Evolutionary conservation across 768 basidiomycete genomes (phyloP).

Genomic region (Psilocybe cubensis): DNA sequence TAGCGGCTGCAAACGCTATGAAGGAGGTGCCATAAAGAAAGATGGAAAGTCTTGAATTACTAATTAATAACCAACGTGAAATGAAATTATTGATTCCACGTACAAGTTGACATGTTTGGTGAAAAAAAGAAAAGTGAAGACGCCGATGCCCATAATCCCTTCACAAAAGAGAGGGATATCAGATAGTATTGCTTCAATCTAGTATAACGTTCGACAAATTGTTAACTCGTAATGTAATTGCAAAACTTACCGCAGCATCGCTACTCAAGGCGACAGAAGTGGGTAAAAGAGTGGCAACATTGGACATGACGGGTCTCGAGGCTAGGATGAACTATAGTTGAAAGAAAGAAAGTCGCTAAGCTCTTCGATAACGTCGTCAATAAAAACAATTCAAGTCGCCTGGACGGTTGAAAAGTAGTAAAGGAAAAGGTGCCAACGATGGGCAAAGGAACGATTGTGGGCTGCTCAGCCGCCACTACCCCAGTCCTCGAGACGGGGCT

Average conservation of each 20-base stretch:
- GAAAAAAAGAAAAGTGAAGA: constrained; percentile 58
- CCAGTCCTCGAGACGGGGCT: constrained; percentile 3
- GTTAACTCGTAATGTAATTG: neutral
- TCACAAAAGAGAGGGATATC: constrained; percentile 72
- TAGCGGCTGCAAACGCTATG: constrained; percentile 61
- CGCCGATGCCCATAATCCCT: constrained; percentile 66
- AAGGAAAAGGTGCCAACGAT: neutral
- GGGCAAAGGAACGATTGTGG: constrained; percentile 1
- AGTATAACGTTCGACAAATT: neutral
- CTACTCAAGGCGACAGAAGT: constrained; percentile 37
- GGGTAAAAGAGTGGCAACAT: constrained; percentile 17
- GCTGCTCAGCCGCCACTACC: neutral
- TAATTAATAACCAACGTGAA: neutral
- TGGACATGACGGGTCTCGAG: constrained; percentile 13
- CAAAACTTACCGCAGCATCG: constrained; percentile 32
- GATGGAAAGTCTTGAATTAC: constrained; percentile 40
- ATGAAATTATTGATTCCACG: neutral
- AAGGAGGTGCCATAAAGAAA: constrained; percentile 62
- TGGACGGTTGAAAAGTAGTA: constrained; percentile 18
- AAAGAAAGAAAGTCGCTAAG: no score
- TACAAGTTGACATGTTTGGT: constrained; percentile 57
- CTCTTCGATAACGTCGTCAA: no score
- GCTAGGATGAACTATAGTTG: no score
- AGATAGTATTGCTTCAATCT: constrained; percentile 61
- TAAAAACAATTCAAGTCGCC: constrained; percentile 13